These are phyloP conservation scores for Ceratocystis diversiconidia DNA, from an alignment of 2,329 filamentous ascomycete species.

Conservation along the genomic window DNA sequence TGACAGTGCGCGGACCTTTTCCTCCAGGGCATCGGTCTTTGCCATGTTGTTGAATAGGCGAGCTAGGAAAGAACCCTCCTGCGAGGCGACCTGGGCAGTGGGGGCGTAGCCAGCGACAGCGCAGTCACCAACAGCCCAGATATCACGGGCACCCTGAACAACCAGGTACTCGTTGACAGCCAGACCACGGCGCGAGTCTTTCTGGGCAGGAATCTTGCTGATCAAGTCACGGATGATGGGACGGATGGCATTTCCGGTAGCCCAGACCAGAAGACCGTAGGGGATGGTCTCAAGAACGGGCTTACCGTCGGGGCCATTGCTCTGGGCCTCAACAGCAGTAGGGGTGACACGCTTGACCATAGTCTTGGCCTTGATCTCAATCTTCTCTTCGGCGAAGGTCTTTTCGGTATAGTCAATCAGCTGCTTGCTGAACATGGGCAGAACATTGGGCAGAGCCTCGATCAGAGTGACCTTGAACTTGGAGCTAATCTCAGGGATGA, in stretches of 20 bases:
- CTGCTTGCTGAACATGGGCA: constrained; percentile 98
- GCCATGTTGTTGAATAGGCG: constrained; percentile 98
- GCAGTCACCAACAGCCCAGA: constrained; percentile 97
- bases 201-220: constrained; percentile 81
- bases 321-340: constrained; percentile 82
- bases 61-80: constrained; percentile 90
- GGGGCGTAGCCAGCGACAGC: constrained; percentile 95
- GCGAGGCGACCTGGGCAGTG: constrained; percentile 88
- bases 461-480: constrained; percentile 97
- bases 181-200: constrained; percentile 84
- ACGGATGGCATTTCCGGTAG: constrained; percentile 88
- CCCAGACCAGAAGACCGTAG: constrained; percentile 95
- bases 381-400: constrained; percentile 97
- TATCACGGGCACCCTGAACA: constrained; percentile 89
- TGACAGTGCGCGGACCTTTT: constrained; percentile 56
- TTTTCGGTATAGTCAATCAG: constrained; percentile 98
- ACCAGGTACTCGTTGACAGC: constrained; percentile 98
- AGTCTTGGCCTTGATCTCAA: constrained; percentile 94
- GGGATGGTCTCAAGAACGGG: constrained; percentile 73
- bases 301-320: constrained; percentile 64
- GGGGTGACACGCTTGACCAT: constrained; percentile 97
- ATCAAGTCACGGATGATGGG: constrained; percentile 85
- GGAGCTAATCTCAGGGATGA: constrained; percentile 86
- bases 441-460: constrained; percentile 87
- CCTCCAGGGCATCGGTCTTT: constrained; percentile 74